Evolutionary conservation across 1,139 yeast species (phyloP).

Genomic region (Candida glucosophila): DNA sequence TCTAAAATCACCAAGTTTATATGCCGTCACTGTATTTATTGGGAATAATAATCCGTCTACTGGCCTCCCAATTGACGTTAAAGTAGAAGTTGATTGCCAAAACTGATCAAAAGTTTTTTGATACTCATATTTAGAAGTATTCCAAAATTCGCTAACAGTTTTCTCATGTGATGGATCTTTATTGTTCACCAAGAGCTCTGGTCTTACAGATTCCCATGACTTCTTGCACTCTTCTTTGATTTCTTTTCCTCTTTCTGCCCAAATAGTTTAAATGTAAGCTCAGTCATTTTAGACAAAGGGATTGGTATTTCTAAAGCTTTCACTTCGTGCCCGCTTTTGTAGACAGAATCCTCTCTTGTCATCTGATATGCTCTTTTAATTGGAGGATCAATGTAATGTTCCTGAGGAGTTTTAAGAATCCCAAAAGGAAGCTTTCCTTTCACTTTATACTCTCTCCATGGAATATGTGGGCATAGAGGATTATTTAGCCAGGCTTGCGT

Average conservation of each 20-base stretch:
- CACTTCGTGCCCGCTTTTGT: slow-evolving; percentile 9
- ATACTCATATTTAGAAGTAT: slow-evolving; percentile 4
- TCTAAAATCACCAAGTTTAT: not conserved
- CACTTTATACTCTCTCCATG: slow-evolving; percentile 1
- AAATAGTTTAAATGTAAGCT: slow-evolving; percentile 6
- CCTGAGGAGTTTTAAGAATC: not conserved
- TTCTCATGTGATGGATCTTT: slow-evolving; percentile 8
- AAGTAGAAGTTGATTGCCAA: slow-evolving; percentile 7
- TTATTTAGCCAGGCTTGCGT: slow-evolving; percentile 11
- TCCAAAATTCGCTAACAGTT: slow-evolving; percentile 8
- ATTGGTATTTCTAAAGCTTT: slow-evolving; percentile 9
- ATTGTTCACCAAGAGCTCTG: slow-evolving; percentile 10
- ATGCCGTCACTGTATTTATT: not conserved
- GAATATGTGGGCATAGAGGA: slow-evolving; percentile 10
- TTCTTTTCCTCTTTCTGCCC: slow-evolving; percentile 10
- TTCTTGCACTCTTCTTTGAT: slow-evolving; percentile 7
- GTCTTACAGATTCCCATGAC: slow-evolving; percentile 12
- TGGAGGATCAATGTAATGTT: slow-evolving; percentile 9
- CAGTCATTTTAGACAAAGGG: slow-evolving; percentile 1
- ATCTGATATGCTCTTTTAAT: slow-evolving; percentile 8
- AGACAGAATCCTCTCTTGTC: slow-evolving; percentile 5
- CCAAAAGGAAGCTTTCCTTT: not conserved
- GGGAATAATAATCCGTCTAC: slow-evolving; percentile 1
- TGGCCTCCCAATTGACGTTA: slow-evolving; percentile 4
- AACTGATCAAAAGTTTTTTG: not conserved